Conservation (phyloP, 2,329 filamentous ascomycete species). For the Pestalotiopsis sp. region DNA sequence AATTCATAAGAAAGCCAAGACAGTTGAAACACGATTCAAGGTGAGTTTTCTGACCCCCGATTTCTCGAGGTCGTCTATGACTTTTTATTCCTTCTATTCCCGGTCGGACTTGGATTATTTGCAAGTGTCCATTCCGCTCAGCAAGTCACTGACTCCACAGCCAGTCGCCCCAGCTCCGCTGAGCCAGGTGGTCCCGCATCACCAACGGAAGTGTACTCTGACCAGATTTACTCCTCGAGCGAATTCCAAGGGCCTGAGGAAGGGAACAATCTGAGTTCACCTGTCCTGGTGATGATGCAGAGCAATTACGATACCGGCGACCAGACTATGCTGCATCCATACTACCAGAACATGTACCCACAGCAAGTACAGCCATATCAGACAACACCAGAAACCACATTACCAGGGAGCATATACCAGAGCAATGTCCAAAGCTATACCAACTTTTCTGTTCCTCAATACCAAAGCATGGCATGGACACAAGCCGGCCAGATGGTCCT, state of each 20-base stretch:
- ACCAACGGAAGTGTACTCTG: background rate
- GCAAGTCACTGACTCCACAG: background rate
- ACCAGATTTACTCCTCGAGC: background rate
- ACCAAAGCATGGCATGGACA: background rate
- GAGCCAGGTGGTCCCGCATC: background rate
- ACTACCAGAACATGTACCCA: background rate
- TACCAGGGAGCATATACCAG: background rate
- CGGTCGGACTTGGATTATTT: no score
- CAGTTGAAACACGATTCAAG: conserved; percentile 24
- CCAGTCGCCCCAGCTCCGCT: background rate
- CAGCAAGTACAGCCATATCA: background rate
- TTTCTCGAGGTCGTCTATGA: background rate
- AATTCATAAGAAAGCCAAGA: conserved; percentile 30
- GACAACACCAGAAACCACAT: background rate
- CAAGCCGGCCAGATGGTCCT: background rate
- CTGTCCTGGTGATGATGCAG: background rate
- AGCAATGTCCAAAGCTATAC: background rate
- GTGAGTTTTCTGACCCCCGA: conserved; percentile 16
- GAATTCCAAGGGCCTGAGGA: background rate
- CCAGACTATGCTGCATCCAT: background rate
- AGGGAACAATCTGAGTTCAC: background rate
- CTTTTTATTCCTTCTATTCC: background rate
- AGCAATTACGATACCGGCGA: background rate
- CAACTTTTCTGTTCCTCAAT: background rate
- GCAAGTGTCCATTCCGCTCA: no score